Conservation (phyloP, 495 filamentous ascomycete species). For the Neurospora sp. region DNA sequence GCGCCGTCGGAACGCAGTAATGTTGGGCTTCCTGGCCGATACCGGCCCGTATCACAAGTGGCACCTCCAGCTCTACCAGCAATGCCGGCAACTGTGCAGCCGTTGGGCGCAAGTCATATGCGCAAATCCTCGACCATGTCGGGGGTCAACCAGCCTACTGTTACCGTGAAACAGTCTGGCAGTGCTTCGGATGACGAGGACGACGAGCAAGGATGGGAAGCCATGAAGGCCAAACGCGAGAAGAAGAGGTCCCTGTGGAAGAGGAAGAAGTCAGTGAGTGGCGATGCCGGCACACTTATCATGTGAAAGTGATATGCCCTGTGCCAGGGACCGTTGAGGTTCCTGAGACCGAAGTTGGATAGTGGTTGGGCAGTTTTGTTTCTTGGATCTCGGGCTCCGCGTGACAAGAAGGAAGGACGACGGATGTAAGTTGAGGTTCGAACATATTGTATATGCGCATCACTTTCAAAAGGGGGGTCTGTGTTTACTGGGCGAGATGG, state of each 20-base stretch:
- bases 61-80: constrained; percentile 23
- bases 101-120: constrained; percentile 14
- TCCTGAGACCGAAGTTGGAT: background rate
- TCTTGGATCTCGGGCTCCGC: background rate
- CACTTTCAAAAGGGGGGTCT: background rate
- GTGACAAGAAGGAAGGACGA: background rate
- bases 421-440: background rate
- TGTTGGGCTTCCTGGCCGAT: constrained; percentile 80
- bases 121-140: constrained; percentile 44
- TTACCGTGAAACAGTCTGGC: constrained; percentile 18
- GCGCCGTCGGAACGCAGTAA: constrained; percentile 93
- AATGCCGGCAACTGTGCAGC: background rate
- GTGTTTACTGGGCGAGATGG: background rate
- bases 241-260: constrained; percentile 70
- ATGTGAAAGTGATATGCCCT: constrained; percentile 15
- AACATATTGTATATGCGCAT: background rate
- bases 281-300: constrained; percentile 32
- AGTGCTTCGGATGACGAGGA: constrained; percentile 58
- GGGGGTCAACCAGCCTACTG: constrained; percentile 23
- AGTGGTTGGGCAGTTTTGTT: background rate
- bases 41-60: constrained; percentile 72
- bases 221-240: constrained; percentile 77
- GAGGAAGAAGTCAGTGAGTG: constrained; percentile 46
- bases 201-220: constrained; percentile 72
- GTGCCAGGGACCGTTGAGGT: background rate